Evolutionary conservation across 169 alveolate species (phyloP).

Genomic region (Plasmodium chabaudi): DNA sequence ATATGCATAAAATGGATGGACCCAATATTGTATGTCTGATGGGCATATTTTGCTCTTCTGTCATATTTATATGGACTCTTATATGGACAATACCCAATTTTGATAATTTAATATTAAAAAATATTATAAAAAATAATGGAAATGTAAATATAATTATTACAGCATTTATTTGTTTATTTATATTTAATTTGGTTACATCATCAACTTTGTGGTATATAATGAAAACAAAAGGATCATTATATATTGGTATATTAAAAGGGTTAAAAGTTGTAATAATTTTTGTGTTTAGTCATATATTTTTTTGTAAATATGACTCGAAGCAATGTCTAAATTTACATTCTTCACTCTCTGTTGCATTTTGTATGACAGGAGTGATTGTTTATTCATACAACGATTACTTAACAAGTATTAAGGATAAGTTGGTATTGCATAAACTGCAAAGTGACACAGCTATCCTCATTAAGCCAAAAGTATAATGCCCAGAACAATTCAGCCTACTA

Average conservation of each 20-base stretch:
- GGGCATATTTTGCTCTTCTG: conserved; percentile 77
- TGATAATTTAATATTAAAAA: conserved; percentile 71
- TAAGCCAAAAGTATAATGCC: no score
- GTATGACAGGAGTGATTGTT: conserved; percentile 54
- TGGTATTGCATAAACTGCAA: no score
- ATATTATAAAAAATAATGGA: conserved; percentile 75
- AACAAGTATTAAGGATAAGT: conserved; percentile 3
- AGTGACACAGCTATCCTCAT: no score
- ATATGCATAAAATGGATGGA: conserved; percentile 80
- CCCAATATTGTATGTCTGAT: conserved; percentile 83
- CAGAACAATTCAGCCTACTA: no score
- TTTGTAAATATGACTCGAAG: conserved; percentile 81
- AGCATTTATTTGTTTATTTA: conserved; percentile 73
- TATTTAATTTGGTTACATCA: conserved; percentile 77
- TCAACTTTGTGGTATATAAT: conserved; percentile 81
- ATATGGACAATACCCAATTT: conserved; percentile 81
- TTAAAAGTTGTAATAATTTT: conserved; percentile 79
- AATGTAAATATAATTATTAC: conserved; percentile 46
- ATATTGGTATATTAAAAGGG: conserved; percentile 81
- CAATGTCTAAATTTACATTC: conserved; percentile 80
- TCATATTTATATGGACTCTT: conserved; percentile 77
- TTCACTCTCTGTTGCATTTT: conserved; percentile 73
- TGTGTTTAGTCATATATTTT: conserved; percentile 77
- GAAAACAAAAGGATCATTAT: conserved; percentile 78
- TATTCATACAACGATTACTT: conserved; percentile 54